Evolutionary conservation across 768 basidiomycete species (phyloP).

Genomic region (Inosperma sp.): DNA sequence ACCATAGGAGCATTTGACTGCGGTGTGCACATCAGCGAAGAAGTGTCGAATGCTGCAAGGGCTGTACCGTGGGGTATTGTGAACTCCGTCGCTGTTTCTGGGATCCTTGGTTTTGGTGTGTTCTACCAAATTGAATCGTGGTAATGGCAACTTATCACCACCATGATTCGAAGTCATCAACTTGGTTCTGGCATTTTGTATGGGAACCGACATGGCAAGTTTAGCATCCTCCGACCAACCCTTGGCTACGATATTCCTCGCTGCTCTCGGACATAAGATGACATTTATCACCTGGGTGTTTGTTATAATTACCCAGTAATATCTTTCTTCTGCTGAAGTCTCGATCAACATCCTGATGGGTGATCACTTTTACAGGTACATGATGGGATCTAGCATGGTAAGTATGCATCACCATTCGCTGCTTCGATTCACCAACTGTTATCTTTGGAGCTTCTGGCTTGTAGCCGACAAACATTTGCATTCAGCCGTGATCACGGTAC

Average conservation of each 20-base stretch:
- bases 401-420: not conserved
- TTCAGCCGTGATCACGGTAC: constrained; percentile 61
- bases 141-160: not conserved
- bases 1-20: no score
- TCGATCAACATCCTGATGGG: not conserved
- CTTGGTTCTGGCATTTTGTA: constrained; percentile 58
- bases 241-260: constrained; percentile 57
- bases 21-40: no score
- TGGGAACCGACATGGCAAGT: constrained; percentile 46
- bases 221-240: constrained; percentile 48
- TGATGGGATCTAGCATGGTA: constrained; percentile 58
- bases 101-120: constrained; percentile 58
- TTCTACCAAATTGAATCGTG: not conserved
- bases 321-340: constrained; percentile 7
- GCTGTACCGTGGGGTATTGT: constrained; percentile 70
- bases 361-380: constrained; percentile 19
- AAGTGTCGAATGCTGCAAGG: no score
- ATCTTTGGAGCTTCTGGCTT: constrained; percentile 23
- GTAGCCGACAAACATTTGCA: constrained; percentile 60
- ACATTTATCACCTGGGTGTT: constrained; percentile 38
- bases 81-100: constrained; percentile 48
- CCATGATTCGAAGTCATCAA: constrained; percentile 42
- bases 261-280: constrained; percentile 37
- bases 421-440: not conserved
- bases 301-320: constrained; percentile 38